Percentiles rank a stretch among this genome's conserved stretches.
These are phyloP conservation scores for Helenozyma baotianmanensis DNA, from an alignment of 805 yeast species.

Conservation along the genomic window DNA sequence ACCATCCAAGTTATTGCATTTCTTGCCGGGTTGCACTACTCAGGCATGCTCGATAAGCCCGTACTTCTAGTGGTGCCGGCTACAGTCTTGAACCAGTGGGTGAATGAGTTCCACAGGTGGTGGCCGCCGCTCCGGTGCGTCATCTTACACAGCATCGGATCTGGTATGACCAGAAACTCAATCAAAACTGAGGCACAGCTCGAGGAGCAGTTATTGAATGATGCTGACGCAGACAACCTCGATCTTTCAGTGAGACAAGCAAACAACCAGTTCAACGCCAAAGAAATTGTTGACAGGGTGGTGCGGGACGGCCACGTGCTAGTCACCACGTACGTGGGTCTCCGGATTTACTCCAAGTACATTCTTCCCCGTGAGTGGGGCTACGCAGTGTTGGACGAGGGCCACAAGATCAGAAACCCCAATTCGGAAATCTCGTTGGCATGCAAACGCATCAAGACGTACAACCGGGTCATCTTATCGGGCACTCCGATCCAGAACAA, in stretches of 20 bases:
- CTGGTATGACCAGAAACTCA: slow-evolving; percentile 56
- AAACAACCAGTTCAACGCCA: slow-evolving; percentile 36
- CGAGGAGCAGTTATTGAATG: slow-evolving; percentile 36
- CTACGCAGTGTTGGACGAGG: slow-evolving; percentile 89
- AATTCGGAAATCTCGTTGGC: slow-evolving; percentile 81
- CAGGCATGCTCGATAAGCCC: slow-evolving; percentile 70
- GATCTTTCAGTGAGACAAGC: slow-evolving; percentile 15
- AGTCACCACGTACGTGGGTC: slow-evolving; percentile 88
- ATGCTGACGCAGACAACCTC: slow-evolving; percentile 28
- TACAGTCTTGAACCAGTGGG: slow-evolving; percentile 95
- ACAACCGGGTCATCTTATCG: slow-evolving; percentile 81
- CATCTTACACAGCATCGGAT: slow-evolving; percentile 86
- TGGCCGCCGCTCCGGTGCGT: slow-evolving; percentile 93
- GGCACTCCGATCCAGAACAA: slow-evolving; percentile 98
- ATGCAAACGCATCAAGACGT: slow-evolving; percentile 79
- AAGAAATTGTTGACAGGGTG: slow-evolving; percentile 52
- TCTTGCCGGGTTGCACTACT: slow-evolving; percentile 84
- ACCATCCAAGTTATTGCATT: slow-evolving; percentile 91
- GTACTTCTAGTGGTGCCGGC: slow-evolving; percentile 92
- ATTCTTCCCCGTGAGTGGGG: slow-evolving; percentile 78
- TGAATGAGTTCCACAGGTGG: slow-evolving; percentile 93
- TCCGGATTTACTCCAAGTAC: slow-evolving; percentile 60
- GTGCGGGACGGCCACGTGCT: slow-evolving; percentile 72
- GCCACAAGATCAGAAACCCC: slow-evolving; percentile 95
- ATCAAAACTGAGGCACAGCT: slow-evolving; percentile 40